These are phyloP conservation scores for Buxus sempervirens DNA, from an alignment of 164 flowering plant genomes.

Conservation along the genomic window DNA sequence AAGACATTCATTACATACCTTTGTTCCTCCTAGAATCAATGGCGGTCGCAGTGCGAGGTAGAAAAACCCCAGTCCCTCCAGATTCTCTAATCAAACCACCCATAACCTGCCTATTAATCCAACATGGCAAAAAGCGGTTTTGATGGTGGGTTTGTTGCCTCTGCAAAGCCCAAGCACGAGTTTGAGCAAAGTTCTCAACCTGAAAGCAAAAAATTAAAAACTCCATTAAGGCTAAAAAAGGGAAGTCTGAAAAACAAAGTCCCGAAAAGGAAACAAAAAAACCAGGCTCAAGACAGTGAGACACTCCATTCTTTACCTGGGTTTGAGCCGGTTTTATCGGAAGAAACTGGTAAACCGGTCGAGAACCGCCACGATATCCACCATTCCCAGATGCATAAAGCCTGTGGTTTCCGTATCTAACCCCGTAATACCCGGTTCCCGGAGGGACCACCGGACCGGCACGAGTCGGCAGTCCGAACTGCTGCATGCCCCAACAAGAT, in stretches of 20 bases:
- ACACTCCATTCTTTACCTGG: constrained; percentile 12
- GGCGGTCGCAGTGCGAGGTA: constrained; percentile 24
- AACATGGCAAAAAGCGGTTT: constrained; percentile 21
- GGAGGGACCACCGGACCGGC: neutral
- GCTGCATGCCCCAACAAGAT: neutral
- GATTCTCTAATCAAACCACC: constrained; percentile 21
- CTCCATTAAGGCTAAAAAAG: constrained; percentile 5
- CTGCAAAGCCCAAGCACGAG: constrained; percentile 12
- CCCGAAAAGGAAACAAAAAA: neutral
- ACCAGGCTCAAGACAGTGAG: neutral
- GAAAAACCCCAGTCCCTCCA: constrained; percentile 46
- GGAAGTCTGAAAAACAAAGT: neutral
- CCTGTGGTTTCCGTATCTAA: neutral
- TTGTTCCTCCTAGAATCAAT: constrained; percentile 15
- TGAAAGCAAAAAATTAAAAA: constrained; percentile 8
- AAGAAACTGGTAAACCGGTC: constrained; percentile 9
- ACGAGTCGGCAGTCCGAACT: constrained; percentile 3
- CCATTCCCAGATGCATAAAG: constrained; percentile 6
- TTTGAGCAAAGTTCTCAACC: constrained; percentile 9
- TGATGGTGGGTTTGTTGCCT: constrained; percentile 24
- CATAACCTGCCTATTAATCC: constrained; percentile 6
- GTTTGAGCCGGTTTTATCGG: constrained; percentile 5
- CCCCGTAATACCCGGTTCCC: constrained; percentile 3
- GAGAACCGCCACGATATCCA: constrained; percentile 2
- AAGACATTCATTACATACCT: constrained; percentile 8